Evolutionary conservation across 2,329 filamentous ascomycete species (phyloP), one percentile per base, ranked within the genome.

Genomic region (Nothophoma quercina): DNA sequence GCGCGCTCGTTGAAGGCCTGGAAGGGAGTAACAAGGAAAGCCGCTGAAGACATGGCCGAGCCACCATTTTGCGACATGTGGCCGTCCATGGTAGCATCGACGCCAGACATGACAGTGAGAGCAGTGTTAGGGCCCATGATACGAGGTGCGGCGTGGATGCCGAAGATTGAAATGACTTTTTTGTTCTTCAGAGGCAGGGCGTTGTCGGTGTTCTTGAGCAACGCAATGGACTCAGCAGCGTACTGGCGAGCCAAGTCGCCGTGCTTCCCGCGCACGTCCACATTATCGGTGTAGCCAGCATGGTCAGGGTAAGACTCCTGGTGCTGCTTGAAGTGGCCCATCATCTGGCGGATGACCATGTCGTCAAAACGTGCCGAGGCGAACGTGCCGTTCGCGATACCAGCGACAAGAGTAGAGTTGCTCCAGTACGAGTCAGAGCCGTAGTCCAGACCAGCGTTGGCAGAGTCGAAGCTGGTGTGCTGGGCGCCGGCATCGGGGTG

Each of bases 191-290:
- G 64, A 0, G 82, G 82, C 3, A 85, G 56, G 1, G 78, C 76
- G 3, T 84, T 77, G 38, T 83, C 79, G 16, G 81, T 66, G 46
- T 84, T 84, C 62, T 81, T 81, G 16, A 81, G 55, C 26, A 74
- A 41, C 1, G 72, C 70, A 26, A 66, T 69, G 0, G 70, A 71
- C 12, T 70, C 70, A 18, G 69, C 67, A 6, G 71, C 73, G 19
- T 51, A 55, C 8, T 55, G 45, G 22, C 55, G 55, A 18, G 51
- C 51, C 33, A 58, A 29, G 10, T 44, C 39, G 29, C 38, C 43
- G 15, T 58, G 56, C 28, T 55, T 51, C 16, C 36, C 46, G 15
- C 55, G 55, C 6, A 54, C 51, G 18, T 54, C 51, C 10, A 53
- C 32, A 9, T 53, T 34, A 21, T 53, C 50, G 12, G 50, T 53